These are phyloP conservation scores for Venustampulla echinocandica DNA, from an alignment of 495 filamentous ascomycete species.

Conservation along the genomic window DNA sequence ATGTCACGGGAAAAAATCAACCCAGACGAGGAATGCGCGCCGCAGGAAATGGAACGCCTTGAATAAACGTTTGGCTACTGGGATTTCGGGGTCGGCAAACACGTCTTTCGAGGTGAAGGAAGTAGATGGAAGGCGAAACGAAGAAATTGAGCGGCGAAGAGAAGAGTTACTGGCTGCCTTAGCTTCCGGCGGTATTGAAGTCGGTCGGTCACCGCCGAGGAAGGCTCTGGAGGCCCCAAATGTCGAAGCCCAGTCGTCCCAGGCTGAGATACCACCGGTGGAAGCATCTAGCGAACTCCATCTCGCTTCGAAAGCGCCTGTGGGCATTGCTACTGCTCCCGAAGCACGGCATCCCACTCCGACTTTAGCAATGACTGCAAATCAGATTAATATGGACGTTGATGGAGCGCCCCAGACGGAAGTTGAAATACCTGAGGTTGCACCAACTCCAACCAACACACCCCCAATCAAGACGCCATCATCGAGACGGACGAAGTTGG, in stretches of 20 bases:
- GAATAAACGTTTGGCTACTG: not conserved
- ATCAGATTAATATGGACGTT: not conserved
- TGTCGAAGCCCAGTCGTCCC: not conserved
- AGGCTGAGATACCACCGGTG: not conserved
- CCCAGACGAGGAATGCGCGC: constrained; percentile 39
- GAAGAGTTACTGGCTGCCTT: constrained; percentile 43
- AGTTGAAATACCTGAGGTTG: not conserved
- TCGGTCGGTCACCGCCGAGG: constrained; percentile 21
- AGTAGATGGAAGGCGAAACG: constrained; percentile 8
- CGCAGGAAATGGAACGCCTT: constrained; percentile 21
- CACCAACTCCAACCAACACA: constrained; percentile 4
- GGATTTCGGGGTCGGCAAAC: not conserved
- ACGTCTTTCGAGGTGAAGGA: not conserved
- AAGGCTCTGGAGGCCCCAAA: not conserved
- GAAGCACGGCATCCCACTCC: not conserved
- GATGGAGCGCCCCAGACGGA: not conserved
- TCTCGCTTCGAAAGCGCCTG: not conserved
- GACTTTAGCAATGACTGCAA: not conserved
- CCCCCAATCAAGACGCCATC: not conserved
- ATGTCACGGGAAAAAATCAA: constrained; percentile 38
- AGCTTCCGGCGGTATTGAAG: constrained; percentile 42
- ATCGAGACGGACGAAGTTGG: constrained; percentile 43
- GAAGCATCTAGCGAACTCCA: not conserved
- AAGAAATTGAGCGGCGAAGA: constrained; percentile 42
- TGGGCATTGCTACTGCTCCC: constrained; percentile 1